phyloP scores from a whole-genome alignment of 2,329 filamentous ascomycete genomes.

The Penicillium janthinellum region DNA sequence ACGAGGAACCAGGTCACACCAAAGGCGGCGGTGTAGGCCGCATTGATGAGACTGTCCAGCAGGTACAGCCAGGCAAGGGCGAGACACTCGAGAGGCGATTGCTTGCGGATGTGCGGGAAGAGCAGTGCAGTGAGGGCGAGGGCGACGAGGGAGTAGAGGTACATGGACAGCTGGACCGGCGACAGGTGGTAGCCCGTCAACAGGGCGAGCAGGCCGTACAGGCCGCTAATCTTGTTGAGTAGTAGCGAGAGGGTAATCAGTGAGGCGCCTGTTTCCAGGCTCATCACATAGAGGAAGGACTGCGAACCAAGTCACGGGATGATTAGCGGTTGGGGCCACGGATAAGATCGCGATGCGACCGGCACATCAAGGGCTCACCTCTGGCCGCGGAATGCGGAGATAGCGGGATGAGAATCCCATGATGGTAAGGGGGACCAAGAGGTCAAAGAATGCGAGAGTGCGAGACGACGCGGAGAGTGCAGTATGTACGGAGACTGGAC shows the following conservation, averaged over 20 bases:
- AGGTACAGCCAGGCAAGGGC: constrained; percentile 83
- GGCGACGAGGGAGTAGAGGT: constrained; percentile 78
- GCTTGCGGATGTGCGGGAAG: constrained; percentile 76
- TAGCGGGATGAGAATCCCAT: constrained; percentile 47
- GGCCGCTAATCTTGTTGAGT: constrained; percentile 88
- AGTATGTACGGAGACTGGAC: constrained; percentile 1
- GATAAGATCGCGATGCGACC: constrained; percentile 10
- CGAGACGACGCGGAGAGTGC: constrained; percentile 2
- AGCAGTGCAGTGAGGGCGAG: constrained; percentile 70
- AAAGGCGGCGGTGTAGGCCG: constrained; percentile 78
- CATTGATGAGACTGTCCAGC: constrained; percentile 79
- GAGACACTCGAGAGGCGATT: constrained; percentile 76
- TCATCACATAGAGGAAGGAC: constrained; percentile 84
- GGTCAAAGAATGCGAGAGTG: constrained; percentile 3
- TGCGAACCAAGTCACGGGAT: constrained; percentile 44
- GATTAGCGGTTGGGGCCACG: constrained; percentile 17
- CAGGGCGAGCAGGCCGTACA: constrained; percentile 87
- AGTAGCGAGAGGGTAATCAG: constrained; percentile 80
- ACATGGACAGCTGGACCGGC: constrained; percentile 82
- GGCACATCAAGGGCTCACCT: constrained; percentile 33
- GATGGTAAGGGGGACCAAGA: constrained; percentile 11
- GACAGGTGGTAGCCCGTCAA: constrained; percentile 84
- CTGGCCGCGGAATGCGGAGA: constrained; percentile 53
- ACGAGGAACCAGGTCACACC: constrained; percentile 83
- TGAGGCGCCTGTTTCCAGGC: constrained; percentile 81